Base-by-base conservation (phyloP, 1,284 basidiomycete genomes). In the Rhizoctonia solani region DNA sequence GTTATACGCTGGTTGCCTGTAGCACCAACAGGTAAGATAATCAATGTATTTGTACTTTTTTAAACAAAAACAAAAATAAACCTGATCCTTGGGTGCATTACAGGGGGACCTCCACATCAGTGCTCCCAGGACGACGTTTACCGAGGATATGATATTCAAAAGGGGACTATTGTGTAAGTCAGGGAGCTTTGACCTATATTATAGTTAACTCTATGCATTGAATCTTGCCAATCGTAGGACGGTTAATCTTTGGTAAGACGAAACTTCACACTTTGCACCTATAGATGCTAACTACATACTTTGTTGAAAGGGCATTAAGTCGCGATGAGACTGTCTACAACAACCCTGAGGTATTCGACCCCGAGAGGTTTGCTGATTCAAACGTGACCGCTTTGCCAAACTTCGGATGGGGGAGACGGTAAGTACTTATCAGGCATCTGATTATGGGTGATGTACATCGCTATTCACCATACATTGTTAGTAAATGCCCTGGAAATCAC, bases 401-500 rank as follows among this genome's bases (percentile, higher is more conserved):
- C 13, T 61, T 61, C 27, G 56, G 56, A 19, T 61, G 30, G 30
- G 56, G 56, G 23, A 27, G 56, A 25, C 42, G 56, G 56, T 61
- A 49, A 34, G 37, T 29, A 1, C 32, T 39, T 14, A n/a, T n/a
- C n/a, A n/a, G n/a, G 56, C 8, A 19, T 49, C 9, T 2, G n/a
- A n/a, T n/a, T n/a, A n/a, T 14, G 0, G n/a, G n/a, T 9, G 8
- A 29, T 16, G 6, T 8, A 3, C 8, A 4, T 29, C 13, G n/a
- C 14, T 16, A 5, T 19, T 2, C 2, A 19, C 25, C 19, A 19
- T 8, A 47, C 29, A 25, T 46, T 19, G 32, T 16, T 30, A 66
- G 68, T 13, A 27, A 53, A 25, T 69, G 68, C 25, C 68, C 68
- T 1, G 68, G 68, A 8, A 25, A 53, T n/a, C 23, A 59, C 32